A percentile compares a stretch with the other conserved stretches of the same genome.
Conservation (phyloP, 495 filamentous ascomycete genomes). For the Talaromyces borbonicus region DNA sequence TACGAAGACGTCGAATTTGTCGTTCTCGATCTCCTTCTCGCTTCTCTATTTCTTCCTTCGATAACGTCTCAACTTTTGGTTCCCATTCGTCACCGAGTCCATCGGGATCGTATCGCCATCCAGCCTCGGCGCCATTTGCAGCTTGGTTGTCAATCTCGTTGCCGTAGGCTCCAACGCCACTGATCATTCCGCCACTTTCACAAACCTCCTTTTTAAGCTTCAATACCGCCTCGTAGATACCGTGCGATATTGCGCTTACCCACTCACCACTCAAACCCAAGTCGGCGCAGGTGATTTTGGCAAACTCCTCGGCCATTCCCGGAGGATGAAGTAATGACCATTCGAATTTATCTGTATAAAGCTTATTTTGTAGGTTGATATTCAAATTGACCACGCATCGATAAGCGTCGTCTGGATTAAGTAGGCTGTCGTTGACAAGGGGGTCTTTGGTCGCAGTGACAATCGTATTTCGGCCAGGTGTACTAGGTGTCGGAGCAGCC, state of each 20-base stretch:
- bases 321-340: conserved; percentile 93
- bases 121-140: conserved; percentile 64
- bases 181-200: conserved; percentile 72
- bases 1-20: conserved; percentile 72
- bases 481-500: conserved; percentile 41
- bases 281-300: conserved; percentile 84
- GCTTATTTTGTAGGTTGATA: conserved; percentile 83
- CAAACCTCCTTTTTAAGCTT: conserved; percentile 92
- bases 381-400: conserved; percentile 83
- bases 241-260: conserved; percentile 87
- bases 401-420: conserved; percentile 85
- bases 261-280: conserved; percentile 85
- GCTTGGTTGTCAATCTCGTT: conserved; percentile 86
- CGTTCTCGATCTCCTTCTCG: conserved; percentile 89
- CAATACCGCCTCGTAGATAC: conserved; percentile 91
- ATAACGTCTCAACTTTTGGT: conserved; percentile 78
- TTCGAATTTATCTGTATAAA: conserved; percentile 96
- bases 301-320: conserved; percentile 86
- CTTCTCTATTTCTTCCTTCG: conserved; percentile 96
- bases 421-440: conserved; percentile 41
- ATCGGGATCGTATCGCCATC: conserved; percentile 92
- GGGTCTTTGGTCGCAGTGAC: conserved; percentile 34
- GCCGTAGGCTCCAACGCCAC: conserved; percentile 58
- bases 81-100: conserved; percentile 88
- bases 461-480: conserved; percentile 17